These are phyloP conservation scores for Salix viminalis DNA, from an alignment of 345 rosid genomes.

Conservation along the genomic window DNA sequence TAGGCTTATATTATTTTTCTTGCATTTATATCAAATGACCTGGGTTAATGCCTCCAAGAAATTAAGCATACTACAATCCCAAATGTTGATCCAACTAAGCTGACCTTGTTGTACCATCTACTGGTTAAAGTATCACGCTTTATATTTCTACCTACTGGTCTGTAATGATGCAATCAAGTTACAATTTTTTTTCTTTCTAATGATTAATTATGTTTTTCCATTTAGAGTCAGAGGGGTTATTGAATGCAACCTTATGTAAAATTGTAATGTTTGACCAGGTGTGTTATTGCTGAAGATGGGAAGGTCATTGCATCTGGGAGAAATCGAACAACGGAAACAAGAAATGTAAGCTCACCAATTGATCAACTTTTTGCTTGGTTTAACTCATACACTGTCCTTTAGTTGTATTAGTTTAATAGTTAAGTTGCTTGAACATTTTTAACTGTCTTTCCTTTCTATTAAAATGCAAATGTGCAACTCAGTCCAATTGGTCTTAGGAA, in stretches of 20 bases:
- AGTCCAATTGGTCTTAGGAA: no score
- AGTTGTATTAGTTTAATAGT: not conserved
- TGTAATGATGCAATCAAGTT: no score
- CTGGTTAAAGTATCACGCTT: no score
- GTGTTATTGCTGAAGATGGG: conserved; percentile 50
- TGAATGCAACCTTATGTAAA: not conserved
- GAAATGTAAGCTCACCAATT: conserved; percentile 36
- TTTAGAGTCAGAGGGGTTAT: not conserved
- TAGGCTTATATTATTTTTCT: no score
- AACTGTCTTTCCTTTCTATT: no score
- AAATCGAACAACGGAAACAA: conserved; percentile 60
- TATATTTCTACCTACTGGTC: no score
- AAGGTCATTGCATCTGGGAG: conserved; percentile 55
- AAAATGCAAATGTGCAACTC: no score
- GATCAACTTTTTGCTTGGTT: not conserved
- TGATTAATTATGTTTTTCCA: not conserved
- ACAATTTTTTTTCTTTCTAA: not conserved
- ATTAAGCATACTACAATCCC: no score
- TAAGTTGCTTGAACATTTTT: not conserved
- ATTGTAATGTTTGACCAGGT: conserved; percentile 29
- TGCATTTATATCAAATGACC: no score
- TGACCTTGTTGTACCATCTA: no score
- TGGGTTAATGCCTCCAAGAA: no score
- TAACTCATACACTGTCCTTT: not conserved
- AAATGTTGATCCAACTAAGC: no score